Base-by-base conservation (phyloP, 129 eudicot genomes). In the Saposhnikovia divaricata region DNA sequence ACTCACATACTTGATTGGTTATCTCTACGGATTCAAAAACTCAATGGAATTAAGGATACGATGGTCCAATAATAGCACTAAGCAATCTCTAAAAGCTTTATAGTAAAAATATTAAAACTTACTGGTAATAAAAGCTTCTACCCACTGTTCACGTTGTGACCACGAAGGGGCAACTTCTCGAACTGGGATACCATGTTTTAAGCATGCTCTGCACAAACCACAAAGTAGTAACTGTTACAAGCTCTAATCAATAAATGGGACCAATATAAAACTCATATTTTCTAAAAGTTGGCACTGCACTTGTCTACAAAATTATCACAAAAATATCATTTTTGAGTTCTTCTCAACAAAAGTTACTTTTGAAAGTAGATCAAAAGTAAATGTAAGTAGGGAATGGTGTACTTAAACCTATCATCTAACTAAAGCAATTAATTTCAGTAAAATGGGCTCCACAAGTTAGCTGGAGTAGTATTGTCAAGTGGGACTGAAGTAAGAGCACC, bases 131-230 rank as follows among this genome's bases (percentile, higher is more conserved):
- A 95, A 95, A 69, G 99, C 99, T 87, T 92, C 99, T 80, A 79
- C 82, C 97, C 97, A 95, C 77, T 80, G 77, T 72, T 90, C 83
- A 69, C 84, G 87, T 45, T 83, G 55, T 45, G 96, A 90, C 99
- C 99, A 95, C 55, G 94, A 92, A 71, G 97, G 96, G 51, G 97
- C 92, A 55, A 89, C 91, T 88, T 92, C 99, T 83, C 89, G 92
- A 61, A 95, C 23, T 4, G 97, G 89, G 71, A 95, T 90, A 78
- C 93, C 95, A 73, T 72, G 83, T 81, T 80, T 79, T 72, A 77
- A 66, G 87, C 99, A 95, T 81, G 85, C 85, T 74, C 98, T 92
- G 89, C 82, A 78, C 48, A 73, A 74, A 73, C 88, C 82, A 78
- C 48, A 73, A 74, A 73, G 44, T 23, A 39, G 74, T 73, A 75